Evolutionary conservation across 805 yeast species (phyloP), one percentile per base, ranked within the genome.

Genomic region (Candida sphagnicola): DNA sequence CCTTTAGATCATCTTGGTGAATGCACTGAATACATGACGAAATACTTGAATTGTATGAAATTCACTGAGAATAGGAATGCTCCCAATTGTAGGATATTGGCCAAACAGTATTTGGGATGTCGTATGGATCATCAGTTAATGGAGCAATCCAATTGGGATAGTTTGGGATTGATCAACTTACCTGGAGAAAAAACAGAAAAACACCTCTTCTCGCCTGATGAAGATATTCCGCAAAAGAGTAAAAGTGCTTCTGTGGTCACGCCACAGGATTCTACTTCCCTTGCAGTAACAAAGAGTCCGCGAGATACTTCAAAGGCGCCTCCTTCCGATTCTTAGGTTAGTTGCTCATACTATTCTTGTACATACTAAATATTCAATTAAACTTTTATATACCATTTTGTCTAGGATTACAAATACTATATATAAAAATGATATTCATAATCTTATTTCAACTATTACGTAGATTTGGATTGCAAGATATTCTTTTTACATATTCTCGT

Each of bases 1-100:
- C 99, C 98, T 0, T 67, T 91, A 32, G 99, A 91, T 54, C 99
- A 91, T 54, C 68, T 62, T 43, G 82, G 82, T 5, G 98, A 93
- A 47, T 91, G 98, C 56, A 77, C 80, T 16, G 69, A 70, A 16
- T 75, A 78, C 41, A 93, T 90, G 93, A 57, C 72, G 31, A 76
- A 75, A 34, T 91, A 91, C 56, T 65, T 91, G 45, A 65, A 78
- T 34, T 91, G 99, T 62, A 65, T 91, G 61, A 82, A 84, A 54
- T 65, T 79, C 23, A 87, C 89, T 12, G 74, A 73, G 40, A 91
- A 91, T 42, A 80, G 82, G 48, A 89, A 91, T 59, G 91, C 97
- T 3, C 85, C 89, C n/a, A 87, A 88, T 59, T 90, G 99, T 60
- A 69, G 98, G 31, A 55, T 81, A 1, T 64, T 90, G 31, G 97